Base-by-base conservation (phyloP, 768 basidiomycete species). In the Amanita subjunquillea region DNA sequence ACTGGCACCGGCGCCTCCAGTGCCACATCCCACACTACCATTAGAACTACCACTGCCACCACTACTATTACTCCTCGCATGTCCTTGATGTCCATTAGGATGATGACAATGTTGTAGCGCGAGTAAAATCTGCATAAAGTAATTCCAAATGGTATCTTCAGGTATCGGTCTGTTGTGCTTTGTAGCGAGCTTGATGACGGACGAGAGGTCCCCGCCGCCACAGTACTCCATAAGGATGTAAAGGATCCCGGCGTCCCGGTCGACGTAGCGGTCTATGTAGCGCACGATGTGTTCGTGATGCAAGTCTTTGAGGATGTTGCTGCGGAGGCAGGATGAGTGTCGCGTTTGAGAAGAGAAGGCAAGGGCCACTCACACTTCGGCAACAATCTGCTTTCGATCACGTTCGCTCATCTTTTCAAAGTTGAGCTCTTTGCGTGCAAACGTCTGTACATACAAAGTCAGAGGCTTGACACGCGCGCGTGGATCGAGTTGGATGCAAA, bases 181-280 rank as follows among this genome's bases (percentile, higher is more conserved):
- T 55, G 73, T 66, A 1, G 87, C 79, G 56, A 82, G 83, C 62
- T 91, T 89, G 66, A 98, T 96, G 61, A 96, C 69, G 34, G 78
- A 72, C 1, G 90, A 90, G 50, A 99, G 78, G 71, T 99, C 96
- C 10, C 96, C 96, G 20, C 93, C 94, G 4, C 91, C 93, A 63
- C 96, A 99, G 65, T 91, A 98, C 71, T 99, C 96, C 96, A 98
- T 99, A 58, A 98, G 76, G 56, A 99, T 97, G 66, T 97, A 98
- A 41, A 98, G 80, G 53, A 93, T 88, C 20, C 91, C 91, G 23
- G 75, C 75, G 48, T 93, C 89, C 56, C 87, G 76, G 72, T 99
- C 96, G 54, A 97, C 90, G 62, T 87, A 75, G 56, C 92, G 79
- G 74, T 96, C 92, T 60, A 91, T 84, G 67, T 94, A 95, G 60